These are phyloP conservation scores for Candolleomyces efflorescens DNA, from an alignment of 768 basidiomycete species.

Conservation along the genomic window DNA sequence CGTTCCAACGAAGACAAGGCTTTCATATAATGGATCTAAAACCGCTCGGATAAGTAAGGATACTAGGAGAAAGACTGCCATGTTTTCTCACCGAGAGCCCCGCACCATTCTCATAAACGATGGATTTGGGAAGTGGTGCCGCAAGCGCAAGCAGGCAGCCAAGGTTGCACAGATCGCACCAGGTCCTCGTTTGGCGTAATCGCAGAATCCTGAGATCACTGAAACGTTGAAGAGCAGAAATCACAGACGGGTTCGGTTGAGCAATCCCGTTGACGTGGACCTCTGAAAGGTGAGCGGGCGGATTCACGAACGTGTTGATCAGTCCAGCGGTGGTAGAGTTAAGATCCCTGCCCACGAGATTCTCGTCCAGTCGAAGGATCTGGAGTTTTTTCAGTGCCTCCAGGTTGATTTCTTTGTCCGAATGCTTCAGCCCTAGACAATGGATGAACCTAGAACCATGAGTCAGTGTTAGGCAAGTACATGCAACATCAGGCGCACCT, in stretches of 20 bases:
- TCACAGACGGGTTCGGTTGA: background rate
- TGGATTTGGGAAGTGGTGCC: background rate
- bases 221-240: background rate
- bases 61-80: background rate
- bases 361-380: background rate
- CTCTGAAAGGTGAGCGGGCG: background rate
- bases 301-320: background rate
- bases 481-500: background rate
- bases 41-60: background rate
- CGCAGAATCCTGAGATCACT: background rate
- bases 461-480: background rate
- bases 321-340: background rate
- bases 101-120: slow-evolving; percentile 1
- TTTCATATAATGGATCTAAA: slow-evolving; percentile 6
- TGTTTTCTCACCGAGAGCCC: slow-evolving; percentile 1
- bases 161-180: slow-evolving; percentile 6
- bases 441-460: background rate
- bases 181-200: background rate
- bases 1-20: background rate
- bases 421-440: background rate
- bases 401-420: background rate
- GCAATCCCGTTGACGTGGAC: background rate
- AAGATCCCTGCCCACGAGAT: background rate
- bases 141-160: background rate
- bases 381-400: background rate